Base-by-base conservation (phyloP, 768 basidiomycete species). In the Holtermannia corniformis region DNA sequence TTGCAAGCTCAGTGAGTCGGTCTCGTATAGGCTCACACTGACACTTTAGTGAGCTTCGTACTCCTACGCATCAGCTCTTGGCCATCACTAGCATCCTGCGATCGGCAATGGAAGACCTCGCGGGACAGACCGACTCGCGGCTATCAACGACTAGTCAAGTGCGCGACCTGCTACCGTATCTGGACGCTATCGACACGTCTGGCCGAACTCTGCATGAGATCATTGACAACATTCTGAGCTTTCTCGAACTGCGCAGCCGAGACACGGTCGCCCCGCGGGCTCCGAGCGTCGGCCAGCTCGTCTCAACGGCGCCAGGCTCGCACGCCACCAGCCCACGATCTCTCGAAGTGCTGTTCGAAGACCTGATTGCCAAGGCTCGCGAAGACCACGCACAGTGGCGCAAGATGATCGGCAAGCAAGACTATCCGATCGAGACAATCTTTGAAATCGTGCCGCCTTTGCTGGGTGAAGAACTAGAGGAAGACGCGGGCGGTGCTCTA, bases 191-290 rank as follows among this genome's bases (percentile, higher is more conserved):
- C 41, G 69, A 71, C 45, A 65, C 63, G 2, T 59, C 62, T 1
- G 65, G 67, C 12, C 62, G 62, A 16, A 63, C 60, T 0, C 56
- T 71, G 19, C 64, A 71, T 24, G 63, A 63, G 5, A 68, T 71
- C 22, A 65, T 68, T 48, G 65, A 66, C 48, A 71, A 71, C 43
- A 68, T 71, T 50, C 56, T 71, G n/a, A 65, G 59, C 10, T 70
- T 67, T 54, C 58, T 70, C 11, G 66, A 68, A 37, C 49, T 68
- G 5, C 61, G 60, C 44, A 50, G 25, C 5, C 55, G 56, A 41
- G 67, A 66, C n/a, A 37, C 46, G 47, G 41, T 49, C 49, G n/a
- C n/a, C n/a, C n/a, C n/a, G n/a, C n/a, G n/a, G n/a, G n/a, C n/a
- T n/a, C 41, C 41, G 44, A 27, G 41, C 49, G 26, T 41, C 44